Evolutionary conservation across 2,329 filamentous ascomycete genomes (phyloP).

Genomic region (Botrytis pseudocinerea): DNA sequence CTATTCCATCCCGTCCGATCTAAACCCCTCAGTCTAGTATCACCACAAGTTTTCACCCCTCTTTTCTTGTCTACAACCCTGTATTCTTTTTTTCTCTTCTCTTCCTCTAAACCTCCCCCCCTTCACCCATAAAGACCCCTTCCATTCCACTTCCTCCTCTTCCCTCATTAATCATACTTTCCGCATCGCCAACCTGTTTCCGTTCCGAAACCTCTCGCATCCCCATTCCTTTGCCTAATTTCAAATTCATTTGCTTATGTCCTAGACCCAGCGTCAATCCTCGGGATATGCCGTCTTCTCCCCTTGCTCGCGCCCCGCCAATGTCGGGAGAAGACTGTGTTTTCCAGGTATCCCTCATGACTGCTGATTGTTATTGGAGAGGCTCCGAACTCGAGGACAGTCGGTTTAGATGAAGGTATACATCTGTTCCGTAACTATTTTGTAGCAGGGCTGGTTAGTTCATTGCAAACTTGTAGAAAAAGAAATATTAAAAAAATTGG

Average conservation of each 20-base stretch:
- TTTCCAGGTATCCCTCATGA: conserved; percentile 68
- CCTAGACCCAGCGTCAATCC: conserved; percentile 61
- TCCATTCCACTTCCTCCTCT: conserved; percentile 34
- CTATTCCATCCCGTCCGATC: not conserved
- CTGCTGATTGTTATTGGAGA: conserved; percentile 81
- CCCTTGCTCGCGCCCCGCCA: not conserved
- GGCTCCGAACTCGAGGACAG: conserved; percentile 95
- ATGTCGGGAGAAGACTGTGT: conserved; percentile 2
- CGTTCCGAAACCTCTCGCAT: conserved; percentile 76
- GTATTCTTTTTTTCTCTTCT: not conserved
- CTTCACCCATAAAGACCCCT: conserved; percentile 40
- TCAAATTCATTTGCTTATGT: conserved; percentile 59
- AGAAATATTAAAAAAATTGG: conserved; percentile 8
- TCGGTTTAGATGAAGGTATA: conserved; percentile 96
- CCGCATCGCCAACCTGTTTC: conserved; percentile 86
- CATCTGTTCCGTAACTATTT: conserved; percentile 89
- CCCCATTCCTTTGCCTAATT: conserved; percentile 58
- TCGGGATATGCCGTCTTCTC: conserved; percentile 57
- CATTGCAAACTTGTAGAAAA: conserved; percentile 15
- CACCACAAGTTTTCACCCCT: not conserved
- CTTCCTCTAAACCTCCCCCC: conserved; percentile 38
- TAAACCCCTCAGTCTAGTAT: not conserved
- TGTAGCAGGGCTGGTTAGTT: conserved; percentile 31
- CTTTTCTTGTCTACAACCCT: not conserved
- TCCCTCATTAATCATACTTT: conserved; percentile 66